These are phyloP conservation scores for Chenopodium suecicum DNA, from an alignment of 148 eudicot species.

Conservation along the genomic window DNA sequence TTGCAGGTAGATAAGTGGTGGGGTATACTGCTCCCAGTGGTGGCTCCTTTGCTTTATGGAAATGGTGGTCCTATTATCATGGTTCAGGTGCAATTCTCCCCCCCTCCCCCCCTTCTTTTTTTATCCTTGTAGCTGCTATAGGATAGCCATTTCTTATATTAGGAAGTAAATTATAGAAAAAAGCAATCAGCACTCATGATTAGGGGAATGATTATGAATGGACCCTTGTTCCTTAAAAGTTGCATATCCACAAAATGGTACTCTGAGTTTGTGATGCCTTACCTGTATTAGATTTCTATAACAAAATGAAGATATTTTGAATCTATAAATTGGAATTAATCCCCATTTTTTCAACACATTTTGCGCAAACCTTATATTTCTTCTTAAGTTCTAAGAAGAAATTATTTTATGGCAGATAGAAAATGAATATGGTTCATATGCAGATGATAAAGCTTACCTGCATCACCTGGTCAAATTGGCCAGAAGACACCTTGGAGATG, in stretches of 20 bases:
- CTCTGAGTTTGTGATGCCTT: background rate
- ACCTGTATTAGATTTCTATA: background rate
- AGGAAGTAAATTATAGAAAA: background rate
- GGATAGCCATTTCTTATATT: background rate
- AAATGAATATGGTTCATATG: conserved; percentile 93
- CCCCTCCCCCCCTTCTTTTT: no score
- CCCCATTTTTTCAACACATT: background rate
- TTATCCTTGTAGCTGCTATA: background rate
- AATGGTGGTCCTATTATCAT: conserved; percentile 92
- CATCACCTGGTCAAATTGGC: conserved; percentile 67
- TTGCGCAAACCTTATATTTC: conserved; percentile 4
- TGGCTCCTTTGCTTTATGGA: conserved; percentile 68
- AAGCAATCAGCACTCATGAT: background rate
- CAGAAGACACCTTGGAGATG: conserved; percentile 71
- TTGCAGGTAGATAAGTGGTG: conserved; percentile 85
- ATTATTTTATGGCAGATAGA: conserved; percentile 65
- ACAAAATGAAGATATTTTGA: background rate
- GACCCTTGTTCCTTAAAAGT: background rate
- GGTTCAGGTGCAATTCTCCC: conserved; percentile 63
- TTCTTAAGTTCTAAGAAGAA: conserved; percentile 15
- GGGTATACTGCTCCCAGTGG: conserved; percentile 70
- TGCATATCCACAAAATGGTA: background rate
- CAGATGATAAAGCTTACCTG: conserved; percentile 82
- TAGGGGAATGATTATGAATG: background rate
- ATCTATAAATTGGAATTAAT: background rate